Evolutionary conservation across 257 asterid species (phyloP).

Genomic region (Ligustrum vulgare): DNA sequence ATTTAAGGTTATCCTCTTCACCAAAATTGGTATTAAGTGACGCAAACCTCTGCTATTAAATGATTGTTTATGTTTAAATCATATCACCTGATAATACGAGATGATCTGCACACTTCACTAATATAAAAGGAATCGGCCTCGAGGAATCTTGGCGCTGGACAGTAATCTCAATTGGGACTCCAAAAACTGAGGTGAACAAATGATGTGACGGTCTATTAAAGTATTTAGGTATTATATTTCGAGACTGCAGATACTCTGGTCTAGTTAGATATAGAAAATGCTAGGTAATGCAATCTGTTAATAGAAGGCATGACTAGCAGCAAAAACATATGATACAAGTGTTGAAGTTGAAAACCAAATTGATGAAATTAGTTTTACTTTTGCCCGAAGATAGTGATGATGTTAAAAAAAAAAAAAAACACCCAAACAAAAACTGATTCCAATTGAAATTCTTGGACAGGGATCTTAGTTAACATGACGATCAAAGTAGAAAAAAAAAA

Average conservation of each 20-base stretch:
- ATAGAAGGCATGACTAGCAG: slow-evolving; percentile 11
- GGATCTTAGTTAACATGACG: background rate
- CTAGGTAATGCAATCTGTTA: background rate
- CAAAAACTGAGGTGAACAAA: slow-evolving; percentile 59
- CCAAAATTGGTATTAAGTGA: background rate
- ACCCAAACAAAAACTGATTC: background rate
- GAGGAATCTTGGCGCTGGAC: slow-evolving; percentile 79
- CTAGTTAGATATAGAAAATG: slow-evolving; percentile 18
- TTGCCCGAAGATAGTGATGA: slow-evolving; percentile 3
- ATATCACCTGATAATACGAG: slow-evolving; percentile 81
- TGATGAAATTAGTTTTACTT: background rate
- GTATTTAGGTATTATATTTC: slow-evolving; percentile 7
- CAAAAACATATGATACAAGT: background rate
- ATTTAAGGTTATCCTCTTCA: slow-evolving; percentile 3
- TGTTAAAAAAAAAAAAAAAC: too few species aligned
- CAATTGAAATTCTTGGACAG: background rate
- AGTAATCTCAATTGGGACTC: slow-evolving; percentile 72
- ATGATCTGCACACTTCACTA: slow-evolving; percentile 79
- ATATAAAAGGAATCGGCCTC: slow-evolving; percentile 60
- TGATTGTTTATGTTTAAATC: slow-evolving; percentile 2
- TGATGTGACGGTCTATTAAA: background rate
- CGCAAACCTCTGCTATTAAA: background rate
- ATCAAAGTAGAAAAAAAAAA: slow-evolving; percentile 17
- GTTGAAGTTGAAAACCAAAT: background rate
- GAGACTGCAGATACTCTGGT: background rate